Conservation (phyloP, 805 yeast genomes). For the Kuraishia capsulata region DNA sequence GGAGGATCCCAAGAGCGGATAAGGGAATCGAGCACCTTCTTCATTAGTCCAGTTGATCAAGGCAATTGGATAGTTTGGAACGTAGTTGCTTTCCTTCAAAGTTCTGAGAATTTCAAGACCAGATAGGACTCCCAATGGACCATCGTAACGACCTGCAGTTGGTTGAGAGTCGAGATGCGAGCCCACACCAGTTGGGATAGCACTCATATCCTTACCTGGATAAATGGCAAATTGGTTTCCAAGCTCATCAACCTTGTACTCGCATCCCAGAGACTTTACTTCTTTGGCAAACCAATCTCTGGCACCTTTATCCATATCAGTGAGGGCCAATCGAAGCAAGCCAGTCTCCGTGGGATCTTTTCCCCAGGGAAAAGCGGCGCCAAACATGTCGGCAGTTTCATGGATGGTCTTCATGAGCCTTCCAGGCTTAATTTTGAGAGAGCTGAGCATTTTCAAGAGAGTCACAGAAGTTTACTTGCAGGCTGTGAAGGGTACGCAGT, state of each 20-base stretch:
- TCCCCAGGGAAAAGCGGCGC: slow-evolving; percentile 61
- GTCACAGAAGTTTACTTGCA: no score
- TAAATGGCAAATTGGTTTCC: slow-evolving; percentile 62
- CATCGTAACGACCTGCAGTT: slow-evolving; percentile 70
- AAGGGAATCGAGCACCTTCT: slow-evolving; percentile 70
- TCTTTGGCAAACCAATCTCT: slow-evolving; percentile 58
- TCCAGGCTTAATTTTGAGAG: slow-evolving; percentile 20
- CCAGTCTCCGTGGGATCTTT: slow-evolving; percentile 49
- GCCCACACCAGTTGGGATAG: slow-evolving; percentile 57
- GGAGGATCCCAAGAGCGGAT: slow-evolving; percentile 54
- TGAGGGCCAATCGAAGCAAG: slow-evolving; percentile 53
- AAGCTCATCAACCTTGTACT: slow-evolving; percentile 48
- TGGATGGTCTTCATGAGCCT: slow-evolving; percentile 52
- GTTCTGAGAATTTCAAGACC: slow-evolving; percentile 63
- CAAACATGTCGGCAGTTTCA: slow-evolving; percentile 46
- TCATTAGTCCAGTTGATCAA: slow-evolving; percentile 67
- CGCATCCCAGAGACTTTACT: slow-evolving; percentile 43
- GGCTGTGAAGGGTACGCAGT: no score
- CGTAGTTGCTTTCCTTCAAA: slow-evolving; percentile 46
- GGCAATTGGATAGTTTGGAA: slow-evolving; percentile 57
- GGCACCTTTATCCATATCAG: slow-evolving; percentile 52
- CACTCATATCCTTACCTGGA: slow-evolving; percentile 40
- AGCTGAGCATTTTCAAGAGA: slow-evolving; percentile 1
- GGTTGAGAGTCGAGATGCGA: slow-evolving; percentile 75
- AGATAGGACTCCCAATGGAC: slow-evolving; percentile 57